These are phyloP conservation scores for Calvatia gigantea DNA, from an alignment of 768 basidiomycete species.

Conservation along the genomic window DNA sequence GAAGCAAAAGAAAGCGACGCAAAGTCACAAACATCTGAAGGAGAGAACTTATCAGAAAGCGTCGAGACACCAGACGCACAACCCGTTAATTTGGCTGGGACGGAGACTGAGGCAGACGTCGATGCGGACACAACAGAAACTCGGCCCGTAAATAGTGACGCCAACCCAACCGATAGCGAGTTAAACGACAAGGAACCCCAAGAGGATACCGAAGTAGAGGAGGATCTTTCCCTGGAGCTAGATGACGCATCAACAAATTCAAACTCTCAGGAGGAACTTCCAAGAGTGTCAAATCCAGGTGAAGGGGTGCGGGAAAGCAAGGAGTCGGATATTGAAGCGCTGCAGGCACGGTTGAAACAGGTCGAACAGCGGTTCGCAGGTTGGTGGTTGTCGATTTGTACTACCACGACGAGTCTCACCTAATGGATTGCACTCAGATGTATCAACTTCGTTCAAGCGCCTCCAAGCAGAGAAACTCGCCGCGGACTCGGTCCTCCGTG, in stretches of 20 bases:
- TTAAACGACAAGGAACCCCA: neutral
- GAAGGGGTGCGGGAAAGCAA: neutral
- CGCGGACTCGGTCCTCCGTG: slow-evolving; percentile 64
- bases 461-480: slow-evolving; percentile 70
- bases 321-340: slow-evolving; percentile 41
- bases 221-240: neutral
- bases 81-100: neutral
- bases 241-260: neutral
- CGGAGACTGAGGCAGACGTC: neutral
- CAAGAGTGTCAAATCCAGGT: neutral
- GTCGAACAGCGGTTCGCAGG: slow-evolving; percentile 80
- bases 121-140: neutral
- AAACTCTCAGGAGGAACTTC: neutral
- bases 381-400: slow-evolving; percentile 22
- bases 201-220: neutral
- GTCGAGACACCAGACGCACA: neutral
- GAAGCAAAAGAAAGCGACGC: neutral
- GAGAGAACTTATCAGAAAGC: neutral
- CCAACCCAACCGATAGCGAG: neutral
- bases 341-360: slow-evolving; percentile 64
- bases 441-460: slow-evolving; percentile 73
- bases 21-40: neutral
- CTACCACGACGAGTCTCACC: neutral
- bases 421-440: slow-evolving; percentile 43
- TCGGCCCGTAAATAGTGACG: neutral